Evolutionary conservation across 2,329 filamentous ascomycete genomes (phyloP).

Genomic region (Trichophyton mentagrophytes): DNA sequence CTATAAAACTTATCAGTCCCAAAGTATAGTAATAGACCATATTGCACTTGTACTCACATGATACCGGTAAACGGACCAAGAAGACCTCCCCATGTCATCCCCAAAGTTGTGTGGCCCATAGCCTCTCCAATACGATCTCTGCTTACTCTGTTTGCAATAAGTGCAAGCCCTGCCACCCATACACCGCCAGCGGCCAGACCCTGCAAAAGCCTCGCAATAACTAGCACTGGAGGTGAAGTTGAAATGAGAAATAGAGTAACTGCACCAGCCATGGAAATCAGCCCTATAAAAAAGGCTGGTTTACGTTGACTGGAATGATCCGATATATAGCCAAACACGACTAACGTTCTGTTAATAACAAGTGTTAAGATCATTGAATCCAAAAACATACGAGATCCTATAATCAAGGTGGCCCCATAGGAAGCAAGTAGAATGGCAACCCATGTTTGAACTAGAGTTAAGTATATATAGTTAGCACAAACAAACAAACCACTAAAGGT

Average conservation of each 20-base stretch:
- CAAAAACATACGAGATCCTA: conserved; percentile 8
- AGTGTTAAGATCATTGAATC: background rate
- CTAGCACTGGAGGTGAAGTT: conserved; percentile 34
- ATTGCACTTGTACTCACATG: conserved; percentile 35
- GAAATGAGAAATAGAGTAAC: conserved; percentile 45
- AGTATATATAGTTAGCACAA: background rate
- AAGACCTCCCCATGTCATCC: conserved; percentile 46
- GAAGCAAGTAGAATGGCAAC: conserved; percentile 10
- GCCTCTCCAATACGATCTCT: conserved; percentile 46
- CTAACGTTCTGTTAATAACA: conserved; percentile 8
- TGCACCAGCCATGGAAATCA: conserved; percentile 40
- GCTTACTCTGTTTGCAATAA: conserved; percentile 48
- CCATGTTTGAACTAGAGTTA: conserved; percentile 10
- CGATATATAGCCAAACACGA: conserved; percentile 32
- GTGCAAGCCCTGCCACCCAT: conserved; percentile 48
- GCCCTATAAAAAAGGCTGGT: conserved; percentile 44
- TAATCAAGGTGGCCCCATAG: conserved; percentile 8
- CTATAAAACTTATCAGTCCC: conserved; percentile 7
- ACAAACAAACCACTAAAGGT: background rate
- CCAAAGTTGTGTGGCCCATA: conserved; percentile 40
- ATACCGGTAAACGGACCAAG: conserved; percentile 46
- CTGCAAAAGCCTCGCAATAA: conserved; percentile 43
- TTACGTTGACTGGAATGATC: conserved; percentile 42
- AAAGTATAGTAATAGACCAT: background rate
- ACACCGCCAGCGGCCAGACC: conserved; percentile 46